Evolutionary conservation across 331 rosid genomes (phyloP).

Genomic region (Saraca asoca): DNA sequence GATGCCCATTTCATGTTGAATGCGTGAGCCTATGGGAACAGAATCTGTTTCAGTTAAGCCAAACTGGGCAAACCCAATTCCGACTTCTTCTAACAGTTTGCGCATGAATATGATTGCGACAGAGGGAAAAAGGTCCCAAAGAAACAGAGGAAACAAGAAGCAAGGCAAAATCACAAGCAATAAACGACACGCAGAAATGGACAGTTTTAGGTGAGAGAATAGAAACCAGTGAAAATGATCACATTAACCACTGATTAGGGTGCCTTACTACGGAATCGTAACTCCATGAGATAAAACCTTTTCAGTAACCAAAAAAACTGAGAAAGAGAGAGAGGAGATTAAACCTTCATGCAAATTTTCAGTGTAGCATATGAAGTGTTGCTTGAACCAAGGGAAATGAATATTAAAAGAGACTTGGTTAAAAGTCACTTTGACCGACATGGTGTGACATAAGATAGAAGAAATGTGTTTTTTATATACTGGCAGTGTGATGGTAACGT

Average conservation of each 20-base stretch:
- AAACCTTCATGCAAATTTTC: neutral
- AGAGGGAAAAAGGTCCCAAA: slow-evolving; percentile 24
- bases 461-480: neutral
- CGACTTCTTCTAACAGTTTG: slow-evolving; percentile 37
- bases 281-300: slow-evolving; percentile 20
- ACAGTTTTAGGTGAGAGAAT: slow-evolving; percentile 33
- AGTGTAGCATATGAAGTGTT: slow-evolving; percentile 37
- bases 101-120: slow-evolving; percentile 38
- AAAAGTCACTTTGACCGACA: slow-evolving; percentile 41
- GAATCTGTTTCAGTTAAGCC: slow-evolving; percentile 29
- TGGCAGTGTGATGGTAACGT: too few relatives aligned
- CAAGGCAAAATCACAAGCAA: slow-evolving; percentile 30
- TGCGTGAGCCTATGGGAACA: slow-evolving; percentile 33
- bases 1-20: slow-evolving; percentile 31
- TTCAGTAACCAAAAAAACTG: slow-evolving; percentile 5
- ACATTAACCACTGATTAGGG: slow-evolving; percentile 16
- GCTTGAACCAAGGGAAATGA: slow-evolving; percentile 49
- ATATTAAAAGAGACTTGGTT: slow-evolving; percentile 42
- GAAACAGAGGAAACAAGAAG: slow-evolving; percentile 22
- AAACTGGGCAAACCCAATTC: slow-evolving; percentile 42
- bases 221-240: neutral
- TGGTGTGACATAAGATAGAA: slow-evolving; percentile 24
- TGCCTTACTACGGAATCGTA: slow-evolving; percentile 20
- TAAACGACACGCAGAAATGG: slow-evolving; percentile 38
- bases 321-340: neutral